Evolutionary conservation across 2,329 filamentous ascomycete species (phyloP), one percentile per base, ranked within the genome.

Genomic region (Hortaea werneckii): DNA sequence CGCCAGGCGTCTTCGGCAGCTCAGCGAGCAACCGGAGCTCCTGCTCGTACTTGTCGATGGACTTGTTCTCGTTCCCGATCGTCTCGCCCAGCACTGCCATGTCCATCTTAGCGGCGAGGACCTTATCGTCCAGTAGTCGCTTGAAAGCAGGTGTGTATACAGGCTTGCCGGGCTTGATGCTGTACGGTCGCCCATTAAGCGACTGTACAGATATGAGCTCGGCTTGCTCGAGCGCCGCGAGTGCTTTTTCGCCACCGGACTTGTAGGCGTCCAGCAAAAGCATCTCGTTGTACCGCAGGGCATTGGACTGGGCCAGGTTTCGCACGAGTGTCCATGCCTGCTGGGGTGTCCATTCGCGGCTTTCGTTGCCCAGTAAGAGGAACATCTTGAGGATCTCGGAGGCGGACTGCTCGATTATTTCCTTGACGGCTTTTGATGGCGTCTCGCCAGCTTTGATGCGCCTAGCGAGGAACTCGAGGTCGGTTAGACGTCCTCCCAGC

Each of bases 361-460:
- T 69, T 2, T 71, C 68, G 40, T 80, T 78, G 26, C 67, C 62
- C 38, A 73, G 59, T n/a, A 37, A 30, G 29, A 98, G 78, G 68
- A 89, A 96, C 75, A 95, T 88, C 60, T 95, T 94, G 50, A 95
- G 70, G 41, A 96, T 89, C 60, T 96, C 92, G 0, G 85, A 86
- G 0, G 88, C 85, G 12, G 84, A 85, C 60, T 95, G 87, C 45
- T 87, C 82, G 44, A 95, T 84, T 51, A 98, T 96, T 53, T 95
- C 88, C 20, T 80, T 73, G 2, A 95, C 83, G 2, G 92, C 92
- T 54, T 83, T 76, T 52, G 75, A 77, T 0, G 92, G 92, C 2
- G 77, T 83, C 63, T 95, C 88, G 11, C 92, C 90, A 1, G 84
- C 80, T 66, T 87, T 87, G 56, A 98, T 84, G 12, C 92, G 78